phyloP scores from a whole-genome alignment of 768 basidiomycete species.

The Auricularia sp. region DNA sequence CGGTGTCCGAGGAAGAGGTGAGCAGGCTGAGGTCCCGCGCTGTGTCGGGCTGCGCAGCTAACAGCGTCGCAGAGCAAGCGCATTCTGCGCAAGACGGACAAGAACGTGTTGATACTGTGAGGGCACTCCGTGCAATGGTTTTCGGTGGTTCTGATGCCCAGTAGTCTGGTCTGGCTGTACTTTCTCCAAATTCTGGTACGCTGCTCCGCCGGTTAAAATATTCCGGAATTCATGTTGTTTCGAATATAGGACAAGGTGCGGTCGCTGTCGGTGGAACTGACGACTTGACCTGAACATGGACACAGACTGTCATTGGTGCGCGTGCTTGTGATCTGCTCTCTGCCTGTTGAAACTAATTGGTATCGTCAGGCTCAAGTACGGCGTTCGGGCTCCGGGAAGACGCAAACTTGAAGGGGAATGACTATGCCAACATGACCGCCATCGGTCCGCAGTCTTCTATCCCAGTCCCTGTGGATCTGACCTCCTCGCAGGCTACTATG shows the following conservation, averaged over 20 bases:
- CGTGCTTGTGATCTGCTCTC: no score
- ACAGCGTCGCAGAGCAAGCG: conserved; percentile 9
- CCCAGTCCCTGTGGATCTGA: neutral
- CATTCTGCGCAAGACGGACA: conserved; percentile 18
- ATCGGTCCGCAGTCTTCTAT: neutral
- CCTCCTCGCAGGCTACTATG: conserved; percentile 12
- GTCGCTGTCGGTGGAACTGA: neutral
- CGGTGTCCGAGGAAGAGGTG: conserved; percentile 17
- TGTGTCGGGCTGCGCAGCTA: conserved; percentile 19
- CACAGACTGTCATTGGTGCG: conserved; percentile 10
- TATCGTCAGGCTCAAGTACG: conserved; percentile 13
- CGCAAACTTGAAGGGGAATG: conserved; percentile 11
- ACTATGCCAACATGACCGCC: conserved; percentile 15
- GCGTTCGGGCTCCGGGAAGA: conserved; percentile 16
- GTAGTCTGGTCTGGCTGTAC: conserved; percentile 21
- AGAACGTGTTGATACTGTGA: conserved; percentile 12
- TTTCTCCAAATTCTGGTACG: conserved; percentile 23
- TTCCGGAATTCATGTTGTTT: neutral
- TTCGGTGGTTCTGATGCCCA: neutral
- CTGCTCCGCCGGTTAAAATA: neutral
- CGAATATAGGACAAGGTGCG: neutral
- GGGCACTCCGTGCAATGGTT: neutral
- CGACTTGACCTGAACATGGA: neutral
- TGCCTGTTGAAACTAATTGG: no score
- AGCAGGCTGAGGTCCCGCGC: conserved; percentile 18